phyloP scores from a whole-genome alignment of 345 rosid genomes.

The Reutealis trisperma region DNA sequence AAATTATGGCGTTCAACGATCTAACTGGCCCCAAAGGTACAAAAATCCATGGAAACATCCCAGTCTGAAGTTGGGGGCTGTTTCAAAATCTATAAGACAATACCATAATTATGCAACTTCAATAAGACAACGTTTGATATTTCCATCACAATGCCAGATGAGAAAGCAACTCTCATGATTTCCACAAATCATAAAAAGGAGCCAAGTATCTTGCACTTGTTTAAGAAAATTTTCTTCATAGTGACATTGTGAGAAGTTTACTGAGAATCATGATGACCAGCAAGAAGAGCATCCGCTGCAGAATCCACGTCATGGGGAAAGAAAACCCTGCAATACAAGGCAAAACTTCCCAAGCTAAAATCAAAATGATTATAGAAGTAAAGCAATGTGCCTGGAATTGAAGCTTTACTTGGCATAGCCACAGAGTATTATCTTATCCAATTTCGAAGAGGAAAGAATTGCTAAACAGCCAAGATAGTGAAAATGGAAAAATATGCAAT shows the following conservation, averaged over 20 bases:
- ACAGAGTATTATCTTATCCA: not conserved
- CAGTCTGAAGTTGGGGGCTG: not conserved
- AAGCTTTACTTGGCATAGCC: not conserved
- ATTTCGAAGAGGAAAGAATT: not conserved
- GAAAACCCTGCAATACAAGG: slow-evolving; percentile 67
- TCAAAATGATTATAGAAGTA: not conserved
- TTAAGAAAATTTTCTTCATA: not conserved
- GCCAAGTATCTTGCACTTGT: too few relatives aligned
- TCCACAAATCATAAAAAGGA: not conserved
- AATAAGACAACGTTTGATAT: not conserved
- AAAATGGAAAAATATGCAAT: not conserved
- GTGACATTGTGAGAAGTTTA: slow-evolving; percentile 11
- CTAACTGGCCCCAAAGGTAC: too few relatives aligned
- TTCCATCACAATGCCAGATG: not conserved
- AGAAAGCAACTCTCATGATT: not conserved
- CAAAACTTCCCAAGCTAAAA: not conserved
- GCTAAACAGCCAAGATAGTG: slow-evolving; percentile 1
- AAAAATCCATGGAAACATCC: not conserved
- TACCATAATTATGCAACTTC: not conserved
- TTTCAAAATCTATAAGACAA: too few relatives aligned
- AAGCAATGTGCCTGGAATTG: not conserved
- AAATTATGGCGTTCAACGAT: not conserved
- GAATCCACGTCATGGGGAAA: slow-evolving; percentile 88
- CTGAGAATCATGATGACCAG: slow-evolving; percentile 34
- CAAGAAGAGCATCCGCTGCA: slow-evolving; percentile 72